Percentiles rank a stretch among this genome's conserved stretches.
Conservation (phyloP, 495 filamentous ascomycete genomes). For the Tuber microsphaerosporum region DNA sequence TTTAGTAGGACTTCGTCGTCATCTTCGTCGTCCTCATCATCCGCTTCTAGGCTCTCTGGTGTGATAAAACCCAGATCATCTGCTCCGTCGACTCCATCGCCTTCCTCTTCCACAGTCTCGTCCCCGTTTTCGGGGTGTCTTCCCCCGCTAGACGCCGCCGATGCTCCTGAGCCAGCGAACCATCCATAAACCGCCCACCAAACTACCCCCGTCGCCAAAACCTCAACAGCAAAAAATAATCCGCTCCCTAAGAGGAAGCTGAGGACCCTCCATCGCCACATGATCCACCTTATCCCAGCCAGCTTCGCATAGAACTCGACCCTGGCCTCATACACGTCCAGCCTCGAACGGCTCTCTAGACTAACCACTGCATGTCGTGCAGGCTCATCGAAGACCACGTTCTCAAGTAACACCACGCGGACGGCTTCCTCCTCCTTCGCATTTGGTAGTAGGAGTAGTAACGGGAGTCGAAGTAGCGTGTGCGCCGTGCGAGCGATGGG, state of each 20-base stretch:
- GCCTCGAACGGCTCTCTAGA: slow-evolving; percentile 45
- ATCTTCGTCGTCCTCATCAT: slow-evolving; percentile 36
- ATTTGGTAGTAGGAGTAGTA: slow-evolving; percentile 39
- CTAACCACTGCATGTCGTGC: slow-evolving; percentile 53
- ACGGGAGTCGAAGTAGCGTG: slow-evolving; percentile 46
- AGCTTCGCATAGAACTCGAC: slow-evolving; percentile 66
- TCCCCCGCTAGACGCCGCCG: not conserved
- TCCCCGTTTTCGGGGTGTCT: not conserved
- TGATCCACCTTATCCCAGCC: slow-evolving; percentile 69
- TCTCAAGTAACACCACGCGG: slow-evolving; percentile 64
- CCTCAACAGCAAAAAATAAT: slow-evolving; percentile 67
- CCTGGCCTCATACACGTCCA: slow-evolving; percentile 66
- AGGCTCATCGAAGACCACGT: slow-evolving; percentile 55
- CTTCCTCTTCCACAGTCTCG: slow-evolving; percentile 25
- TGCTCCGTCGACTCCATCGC: slow-evolving; percentile 12
- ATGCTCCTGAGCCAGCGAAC: slow-evolving; percentile 6
- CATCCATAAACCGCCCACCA: slow-evolving; percentile 39
- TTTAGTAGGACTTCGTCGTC: slow-evolving; percentile 13
- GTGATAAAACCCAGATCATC: slow-evolving; percentile 26
- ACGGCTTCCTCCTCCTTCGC: slow-evolving; percentile 52
- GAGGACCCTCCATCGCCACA: slow-evolving; percentile 69
- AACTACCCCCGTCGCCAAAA: slow-evolving; percentile 44
- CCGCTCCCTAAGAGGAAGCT: slow-evolving; percentile 60
- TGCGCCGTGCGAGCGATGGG: slow-evolving; percentile 51
- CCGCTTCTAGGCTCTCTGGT: slow-evolving; percentile 45